phyloP scores from a whole-genome alignment of 2,329 filamentous ascomycete species.

The Cladosporium oxysporum region DNA sequence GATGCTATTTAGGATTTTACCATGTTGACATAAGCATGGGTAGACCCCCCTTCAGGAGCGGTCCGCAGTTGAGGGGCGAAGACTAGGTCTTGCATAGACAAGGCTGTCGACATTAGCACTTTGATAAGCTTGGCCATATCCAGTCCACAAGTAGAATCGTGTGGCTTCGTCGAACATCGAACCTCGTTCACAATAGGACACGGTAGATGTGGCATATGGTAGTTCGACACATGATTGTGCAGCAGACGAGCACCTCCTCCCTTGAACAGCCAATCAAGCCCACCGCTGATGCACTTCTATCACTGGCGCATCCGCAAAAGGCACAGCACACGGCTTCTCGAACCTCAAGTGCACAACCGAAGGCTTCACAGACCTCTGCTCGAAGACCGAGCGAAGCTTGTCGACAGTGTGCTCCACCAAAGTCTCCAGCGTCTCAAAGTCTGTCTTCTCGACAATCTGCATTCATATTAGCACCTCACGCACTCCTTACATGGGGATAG shows the following conservation, averaged over 20 bases:
- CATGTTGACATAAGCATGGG: background rate
- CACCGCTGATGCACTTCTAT: conserved; percentile 56
- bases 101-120: background rate
- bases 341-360: conserved; percentile 57
- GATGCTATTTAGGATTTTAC: background rate
- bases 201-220: background rate
- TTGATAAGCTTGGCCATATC: background rate
- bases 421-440: conserved; percentile 52
- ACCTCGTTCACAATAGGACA: background rate
- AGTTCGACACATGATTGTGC: background rate
- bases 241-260: background rate
- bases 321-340: conserved; percentile 73
- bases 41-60: background rate
- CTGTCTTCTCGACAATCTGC: conserved; percentile 43
- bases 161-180: background rate
- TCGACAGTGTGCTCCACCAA: conserved; percentile 48
- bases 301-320: conserved; percentile 69
- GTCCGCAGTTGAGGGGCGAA: background rate
- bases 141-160: too few relatives aligned
- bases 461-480: background rate
- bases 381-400: conserved; percentile 33
- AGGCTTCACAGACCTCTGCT: conserved; percentile 2
- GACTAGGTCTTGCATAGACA: background rate
- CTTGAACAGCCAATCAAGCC: background rate
- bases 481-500: background rate